Conservation (phyloP, 352 stramenopile genomes). For the Pythium pyrilobum region DNA sequence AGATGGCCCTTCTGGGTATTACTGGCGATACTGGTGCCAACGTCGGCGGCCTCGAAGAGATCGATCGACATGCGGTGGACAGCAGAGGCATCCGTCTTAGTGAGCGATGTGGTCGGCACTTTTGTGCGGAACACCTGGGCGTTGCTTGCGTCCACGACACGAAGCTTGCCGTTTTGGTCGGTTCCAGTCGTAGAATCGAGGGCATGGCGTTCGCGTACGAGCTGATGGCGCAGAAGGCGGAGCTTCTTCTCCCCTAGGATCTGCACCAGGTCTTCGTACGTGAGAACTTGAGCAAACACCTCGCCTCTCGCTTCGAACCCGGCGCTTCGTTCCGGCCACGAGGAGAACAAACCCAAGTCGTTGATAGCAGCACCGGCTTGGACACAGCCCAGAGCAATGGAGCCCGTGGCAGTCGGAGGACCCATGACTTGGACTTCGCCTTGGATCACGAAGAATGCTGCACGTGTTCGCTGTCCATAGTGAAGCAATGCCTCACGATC, state of each 20-base stretch:
- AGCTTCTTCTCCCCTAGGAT: slow-evolving; percentile 32
- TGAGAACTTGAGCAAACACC: slow-evolving; percentile 37
- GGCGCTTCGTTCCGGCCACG: slow-evolving; percentile 32
- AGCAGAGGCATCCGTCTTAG: background rate
- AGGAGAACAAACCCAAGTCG: slow-evolving; percentile 48
- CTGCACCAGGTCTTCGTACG: slow-evolving; percentile 27
- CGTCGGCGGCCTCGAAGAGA: slow-evolving; percentile 4
- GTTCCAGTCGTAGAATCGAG: background rate
- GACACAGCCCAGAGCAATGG: slow-evolving; percentile 23
- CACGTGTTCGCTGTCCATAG: slow-evolving; percentile 40
- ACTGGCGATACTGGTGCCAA: slow-evolving; percentile 2
- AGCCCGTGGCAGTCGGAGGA: slow-evolving; percentile 35
- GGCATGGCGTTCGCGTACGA: slow-evolving; percentile 31
- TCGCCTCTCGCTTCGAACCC: slow-evolving; percentile 31
- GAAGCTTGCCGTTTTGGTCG: background rate
- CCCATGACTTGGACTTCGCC: slow-evolving; percentile 40
- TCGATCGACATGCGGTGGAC: slow-evolving; percentile 33
- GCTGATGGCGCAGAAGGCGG: slow-evolving; percentile 26
- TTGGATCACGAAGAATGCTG: slow-evolving; percentile 38
- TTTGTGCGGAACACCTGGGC: slow-evolving; percentile 52
- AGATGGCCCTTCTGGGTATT: slow-evolving; percentile 12
- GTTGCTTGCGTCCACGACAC: slow-evolving; percentile 17
- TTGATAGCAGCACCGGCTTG: slow-evolving; percentile 31
- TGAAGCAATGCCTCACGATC: slow-evolving; percentile 24
- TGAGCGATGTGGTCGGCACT: slow-evolving; percentile 18